Evolutionary conservation across 306 rosid genomes (phyloP).

Genomic region (Prinsepia uniflora): DNA sequence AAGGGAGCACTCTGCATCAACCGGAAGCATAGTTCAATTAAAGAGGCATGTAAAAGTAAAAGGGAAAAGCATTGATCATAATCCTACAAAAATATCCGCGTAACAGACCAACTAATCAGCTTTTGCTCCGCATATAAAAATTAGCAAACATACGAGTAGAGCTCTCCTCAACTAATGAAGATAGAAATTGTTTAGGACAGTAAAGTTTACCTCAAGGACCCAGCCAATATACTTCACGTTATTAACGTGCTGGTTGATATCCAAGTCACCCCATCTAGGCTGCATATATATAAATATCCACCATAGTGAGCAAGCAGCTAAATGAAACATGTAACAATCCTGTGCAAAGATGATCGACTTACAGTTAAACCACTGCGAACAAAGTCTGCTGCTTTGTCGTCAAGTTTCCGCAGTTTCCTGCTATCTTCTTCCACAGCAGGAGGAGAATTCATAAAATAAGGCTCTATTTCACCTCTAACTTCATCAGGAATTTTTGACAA

Average conservation of each 20-base stretch:
- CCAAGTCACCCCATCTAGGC: slow-evolving; percentile 97
- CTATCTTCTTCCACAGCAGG: slow-evolving; percentile 87
- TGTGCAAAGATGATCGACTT: slow-evolving; percentile 28
- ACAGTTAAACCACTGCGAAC: slow-evolving; percentile 71
- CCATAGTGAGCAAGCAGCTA: slow-evolving; percentile 19
- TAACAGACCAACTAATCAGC: not conserved
- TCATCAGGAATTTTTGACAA: slow-evolving; percentile 88
- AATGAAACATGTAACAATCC: not conserved
- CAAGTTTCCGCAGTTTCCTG: slow-evolving; percentile 80
- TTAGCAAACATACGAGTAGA: not conserved
- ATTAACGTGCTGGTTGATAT: slow-evolving; percentile 95
- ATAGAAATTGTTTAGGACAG: slow-evolving; percentile 6
- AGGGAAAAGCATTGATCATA: not conserved
- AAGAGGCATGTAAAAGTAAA: not conserved
- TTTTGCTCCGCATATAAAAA: not conserved
- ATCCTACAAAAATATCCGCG: not conserved
- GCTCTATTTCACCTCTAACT: slow-evolving; percentile 85
- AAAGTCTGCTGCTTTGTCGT: slow-evolving; percentile 63
- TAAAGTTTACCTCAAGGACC: slow-evolving; percentile 80
- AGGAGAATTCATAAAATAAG: slow-evolving; percentile 62
- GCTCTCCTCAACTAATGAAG: not conserved
- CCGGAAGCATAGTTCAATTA: slow-evolving; percentile 13
- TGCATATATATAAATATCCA: slow-evolving; percentile 30
- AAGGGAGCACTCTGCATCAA: slow-evolving; percentile 89
- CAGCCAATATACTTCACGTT: slow-evolving; percentile 99